Evolutionary conservation across 164 flowering plant species (phyloP).

Genomic region (Echeveria elegans): DNA sequence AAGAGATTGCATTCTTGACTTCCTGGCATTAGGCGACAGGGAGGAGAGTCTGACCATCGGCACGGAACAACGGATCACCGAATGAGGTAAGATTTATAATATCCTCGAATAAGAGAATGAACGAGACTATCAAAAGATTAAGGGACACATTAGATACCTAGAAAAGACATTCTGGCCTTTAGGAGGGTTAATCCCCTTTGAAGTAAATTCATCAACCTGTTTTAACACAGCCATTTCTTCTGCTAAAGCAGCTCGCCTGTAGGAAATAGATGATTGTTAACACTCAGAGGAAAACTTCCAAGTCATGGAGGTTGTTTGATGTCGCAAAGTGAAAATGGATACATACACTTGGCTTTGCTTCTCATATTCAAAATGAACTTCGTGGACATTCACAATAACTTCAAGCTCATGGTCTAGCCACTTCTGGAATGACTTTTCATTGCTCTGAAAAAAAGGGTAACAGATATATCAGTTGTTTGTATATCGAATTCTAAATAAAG

Average conservation of each 20-base stretch:
- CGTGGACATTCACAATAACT: constrained; percentile 88
- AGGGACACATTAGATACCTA: constrained; percentile 23
- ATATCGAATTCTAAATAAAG: too few relatives aligned
- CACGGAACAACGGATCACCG: not conserved
- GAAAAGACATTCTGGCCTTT: constrained; percentile 55
- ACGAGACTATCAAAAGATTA: not conserved
- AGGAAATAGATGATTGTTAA: not conserved
- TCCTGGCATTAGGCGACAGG: constrained; percentile 79
- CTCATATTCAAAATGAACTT: constrained; percentile 79
- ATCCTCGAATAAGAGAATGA: not conserved
- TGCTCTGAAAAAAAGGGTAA: constrained; percentile 29
- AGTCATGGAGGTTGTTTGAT: not conserved
- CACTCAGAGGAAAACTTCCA: not conserved
- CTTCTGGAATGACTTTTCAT: constrained; percentile 77
- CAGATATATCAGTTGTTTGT: constrained; percentile 11
- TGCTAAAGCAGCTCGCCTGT: constrained; percentile 72
- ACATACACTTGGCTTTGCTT: constrained; percentile 84
- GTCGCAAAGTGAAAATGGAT: not conserved
- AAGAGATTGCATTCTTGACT: constrained; percentile 71
- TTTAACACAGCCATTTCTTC: constrained; percentile 66
- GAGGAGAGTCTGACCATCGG: constrained; percentile 51
- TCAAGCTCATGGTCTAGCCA: constrained; percentile 96
- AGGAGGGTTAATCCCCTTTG: constrained; percentile 52
- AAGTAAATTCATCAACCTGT: constrained; percentile 52
- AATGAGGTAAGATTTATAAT: not conserved